Evolutionary conservation across 148 eudicot species (phyloP), one percentile per base, ranked within the genome.

Genomic region (Heliamphora exappendiculata): DNA sequence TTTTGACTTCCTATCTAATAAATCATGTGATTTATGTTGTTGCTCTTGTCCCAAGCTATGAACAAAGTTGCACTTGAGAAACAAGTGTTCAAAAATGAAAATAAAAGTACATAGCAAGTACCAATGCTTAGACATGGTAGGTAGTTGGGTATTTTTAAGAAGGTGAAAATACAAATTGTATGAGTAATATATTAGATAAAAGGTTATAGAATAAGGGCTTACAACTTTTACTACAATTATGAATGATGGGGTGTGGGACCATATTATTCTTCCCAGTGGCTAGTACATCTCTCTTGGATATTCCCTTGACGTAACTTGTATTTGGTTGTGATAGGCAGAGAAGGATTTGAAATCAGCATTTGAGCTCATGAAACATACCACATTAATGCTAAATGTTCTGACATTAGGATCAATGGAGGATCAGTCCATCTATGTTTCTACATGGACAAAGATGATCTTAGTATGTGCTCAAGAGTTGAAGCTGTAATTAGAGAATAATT

Each of bases 381-480:
- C 67, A 34, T 82, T 79, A 58, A 75, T 83, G 76, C 78, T 86
- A 36, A 83, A 83, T 75, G 78, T 86, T 80, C 82, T 90, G 72
- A 81, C 76, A 7, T 41, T 86, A 33, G 93, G 87, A 75, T 86
- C 90, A 66, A 26, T 57, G 60, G 87, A 84, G 73, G 94, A 94
- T 33, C 93, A 84, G 71, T 67, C 34, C 70, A 53, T 44, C 34
- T 94, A 88, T 82, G 78, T 81, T 37, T 84, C 85, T 33, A 78
- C 86, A 63, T 94, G 98, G 97, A 83, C 75, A 45, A 86, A 87
- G 81, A 80, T 91, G 72, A 55, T 87, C 49, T 62, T 81, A 76
- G 88, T 84, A 47, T 88, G 97, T 79, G 81, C 83, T 57, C 86
- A 86, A 85, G 98, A 94, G 80, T 80, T 94, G 81, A 88, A n/a